Percentiles rank a stretch among this genome's conserved stretches.
Conservation (phyloP, 2,329 filamentous ascomycete species). For the Fusarium annulatum region DNA sequence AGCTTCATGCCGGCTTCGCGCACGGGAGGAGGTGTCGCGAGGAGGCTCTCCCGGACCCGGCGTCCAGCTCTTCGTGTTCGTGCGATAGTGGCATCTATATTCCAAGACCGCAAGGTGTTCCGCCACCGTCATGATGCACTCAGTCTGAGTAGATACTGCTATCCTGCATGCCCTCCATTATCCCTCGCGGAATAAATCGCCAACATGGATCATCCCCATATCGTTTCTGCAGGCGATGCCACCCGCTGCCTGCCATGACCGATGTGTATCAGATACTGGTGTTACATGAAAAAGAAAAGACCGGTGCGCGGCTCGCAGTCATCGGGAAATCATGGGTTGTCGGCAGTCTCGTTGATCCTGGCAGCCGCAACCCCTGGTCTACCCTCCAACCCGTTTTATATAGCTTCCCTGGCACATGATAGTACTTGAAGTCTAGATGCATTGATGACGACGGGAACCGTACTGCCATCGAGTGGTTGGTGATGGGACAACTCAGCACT, state of each 20-base stretch:
- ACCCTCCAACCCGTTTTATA: slow-evolving; percentile 27
- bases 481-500: slow-evolving; percentile 37
- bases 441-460: slow-evolving; percentile 1
- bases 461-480: slow-evolving; percentile 7
- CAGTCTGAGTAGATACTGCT: background rate
- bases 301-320: slow-evolving; percentile 24
- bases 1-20: slow-evolving; percentile 19
- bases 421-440: background rate
- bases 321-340: slow-evolving; percentile 40
- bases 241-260: background rate
- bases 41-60: slow-evolving; percentile 24
- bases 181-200: slow-evolving; percentile 3
- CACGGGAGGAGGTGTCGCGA: slow-evolving; percentile 15
- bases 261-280: slow-evolving; percentile 5
- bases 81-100: background rate
- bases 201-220: slow-evolving; percentile 32
- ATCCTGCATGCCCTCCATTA: background rate
- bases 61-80: background rate
- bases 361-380: slow-evolving; percentile 35
- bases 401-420: slow-evolving; percentile 27
- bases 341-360: slow-evolving; percentile 30
- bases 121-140: slow-evolving; percentile 10
- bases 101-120: slow-evolving; percentile 12
- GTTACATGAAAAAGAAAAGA: slow-evolving; percentile 6
- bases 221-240: background rate